Base-by-base conservation (phyloP, 1,284 basidiomycete species). In the Cutaneotrichosporon dermatis region DNA sequence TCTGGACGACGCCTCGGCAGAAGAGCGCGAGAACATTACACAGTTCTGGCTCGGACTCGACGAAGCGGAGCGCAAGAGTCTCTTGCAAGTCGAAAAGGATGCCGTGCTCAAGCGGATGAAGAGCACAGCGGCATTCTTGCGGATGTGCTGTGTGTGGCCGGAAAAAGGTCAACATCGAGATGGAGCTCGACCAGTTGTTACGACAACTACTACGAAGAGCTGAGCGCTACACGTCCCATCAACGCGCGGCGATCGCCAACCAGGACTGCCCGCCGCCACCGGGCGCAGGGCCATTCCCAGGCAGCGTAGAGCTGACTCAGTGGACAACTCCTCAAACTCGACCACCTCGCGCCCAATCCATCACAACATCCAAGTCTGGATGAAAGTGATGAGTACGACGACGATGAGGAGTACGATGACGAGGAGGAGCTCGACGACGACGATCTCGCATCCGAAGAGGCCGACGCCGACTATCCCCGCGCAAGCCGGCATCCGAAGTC, bases 191-290 rank as follows among this genome's bases (percentile, higher is more conserved):
- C 83, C 90, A 93, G 82, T 87, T 98, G 80, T 98, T 98, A 99
- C 84, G 92, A 96, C 83, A 91, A 92, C 82, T 99, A 99, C 85
- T 98, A 98, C 85, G 91, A 96, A 79, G 94, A 98, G 83, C 88
- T 99, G 81, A 97, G 84, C 88, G 90, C 82, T 98, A 98, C 84
- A 94, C 93, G 79, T 89, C 91, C 80, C 90, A 94, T 81, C 92
- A 97, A 83, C 89, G 88, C 79, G 92, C 92, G 80, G 88, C 89
- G 70, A 87, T 86, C 68, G 89, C 88, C 69, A 88, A 88, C 73
- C 88, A 89, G 64, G 88, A 87, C 54, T 84, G 92, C 69, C 86
- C 91, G 65, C 91, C 92, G 52, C 94, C 94, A 34, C 90, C 88
- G 48, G 95, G 95, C 16, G 95, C 95, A 6, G 95, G 95, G 16